A percentile compares a stretch with the other conserved stretches of the same genome.
These are phyloP conservation scores for Rhamnella rubrinervis DNA, from an alignment of 331 rosid genomes.

Conservation along the genomic window DNA sequence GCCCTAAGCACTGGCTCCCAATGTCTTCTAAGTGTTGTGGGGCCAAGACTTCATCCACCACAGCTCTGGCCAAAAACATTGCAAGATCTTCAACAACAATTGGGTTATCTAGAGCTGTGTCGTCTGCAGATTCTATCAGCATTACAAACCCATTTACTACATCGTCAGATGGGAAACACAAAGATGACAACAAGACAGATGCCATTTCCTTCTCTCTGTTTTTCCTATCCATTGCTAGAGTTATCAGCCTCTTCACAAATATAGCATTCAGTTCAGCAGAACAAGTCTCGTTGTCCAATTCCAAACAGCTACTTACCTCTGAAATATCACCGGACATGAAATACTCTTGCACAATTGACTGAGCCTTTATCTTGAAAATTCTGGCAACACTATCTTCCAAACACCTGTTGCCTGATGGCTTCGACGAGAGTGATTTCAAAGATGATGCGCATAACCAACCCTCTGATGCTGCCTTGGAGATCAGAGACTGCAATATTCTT, in stretches of 20 bases:
- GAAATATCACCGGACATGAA: slow-evolving; percentile 58
- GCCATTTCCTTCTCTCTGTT: slow-evolving; percentile 79
- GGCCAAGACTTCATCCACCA: slow-evolving; percentile 66
- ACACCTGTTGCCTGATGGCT: slow-evolving; percentile 32
- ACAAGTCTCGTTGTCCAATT: slow-evolving; percentile 42
- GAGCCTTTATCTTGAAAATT: slow-evolving; percentile 51
- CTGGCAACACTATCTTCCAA: slow-evolving; percentile 41
- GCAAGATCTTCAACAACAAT: slow-evolving; percentile 76
- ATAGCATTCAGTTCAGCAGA: slow-evolving; percentile 49
- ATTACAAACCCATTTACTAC: slow-evolving; percentile 64
- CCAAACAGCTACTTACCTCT: slow-evolving; percentile 54
- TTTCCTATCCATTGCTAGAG: slow-evolving; percentile 67
- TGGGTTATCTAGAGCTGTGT: slow-evolving; percentile 68
- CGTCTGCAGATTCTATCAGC: slow-evolving; percentile 74
- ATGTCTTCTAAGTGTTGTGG: slow-evolving; percentile 73
- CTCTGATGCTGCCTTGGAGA: slow-evolving; percentile 72
- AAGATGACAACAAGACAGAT: slow-evolving; percentile 54
- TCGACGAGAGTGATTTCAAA: slow-evolving; percentile 46
- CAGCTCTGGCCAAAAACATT: slow-evolving; percentile 69
- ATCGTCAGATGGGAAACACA: slow-evolving; percentile 67
- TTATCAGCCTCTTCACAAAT: slow-evolving; percentile 57
- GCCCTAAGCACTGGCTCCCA: slow-evolving; percentile 44
- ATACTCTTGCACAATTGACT: slow-evolving; percentile 55
- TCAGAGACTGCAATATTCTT: slow-evolving; percentile 43
- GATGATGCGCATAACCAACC: slow-evolving; percentile 76